These are phyloP conservation scores for Fusarium humuli DNA, from an alignment of 2,329 filamentous ascomycete genomes.

Conservation along the genomic window DNA sequence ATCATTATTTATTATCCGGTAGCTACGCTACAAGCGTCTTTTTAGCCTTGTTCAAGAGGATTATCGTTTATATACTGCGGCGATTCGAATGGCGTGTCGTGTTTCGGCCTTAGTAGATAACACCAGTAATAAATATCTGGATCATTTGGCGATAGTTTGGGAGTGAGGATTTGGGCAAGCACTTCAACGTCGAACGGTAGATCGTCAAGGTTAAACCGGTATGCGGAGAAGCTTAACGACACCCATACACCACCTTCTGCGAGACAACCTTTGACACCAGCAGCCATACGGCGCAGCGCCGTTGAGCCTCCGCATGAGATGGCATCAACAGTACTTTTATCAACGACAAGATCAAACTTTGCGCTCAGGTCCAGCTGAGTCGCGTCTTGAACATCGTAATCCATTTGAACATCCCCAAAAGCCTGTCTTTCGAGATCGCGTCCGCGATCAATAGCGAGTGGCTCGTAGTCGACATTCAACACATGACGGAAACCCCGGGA, in stretches of 20 bases:
- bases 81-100: constrained; percentile 9
- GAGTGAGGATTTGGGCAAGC: constrained; percentile 56
- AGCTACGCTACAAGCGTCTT: background rate
- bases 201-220: constrained; percentile 53
- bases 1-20: background rate
- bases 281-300: constrained; percentile 54
- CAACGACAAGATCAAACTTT: constrained; percentile 58
- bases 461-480: constrained; percentile 64
- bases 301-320: constrained; percentile 59
- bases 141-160: constrained; percentile 56
- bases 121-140: constrained; percentile 61
- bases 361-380: constrained; percentile 51
- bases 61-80: constrained; percentile 9
- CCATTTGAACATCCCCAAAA: constrained; percentile 59
- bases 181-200: constrained; percentile 58
- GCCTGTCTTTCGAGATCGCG: constrained; percentile 53
- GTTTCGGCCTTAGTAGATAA: constrained; percentile 56
- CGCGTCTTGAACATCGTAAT: constrained; percentile 59
- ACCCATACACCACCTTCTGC: constrained; percentile 57
- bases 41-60: constrained; percentile 22
- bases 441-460: constrained; percentile 59
- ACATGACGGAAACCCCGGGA: constrained; percentile 55
- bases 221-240: constrained; percentile 60
- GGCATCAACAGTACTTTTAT: constrained; percentile 64
- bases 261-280: constrained; percentile 52